Base-by-base conservation (phyloP, 106 monocot species). In the Posidonia australis region DNA sequence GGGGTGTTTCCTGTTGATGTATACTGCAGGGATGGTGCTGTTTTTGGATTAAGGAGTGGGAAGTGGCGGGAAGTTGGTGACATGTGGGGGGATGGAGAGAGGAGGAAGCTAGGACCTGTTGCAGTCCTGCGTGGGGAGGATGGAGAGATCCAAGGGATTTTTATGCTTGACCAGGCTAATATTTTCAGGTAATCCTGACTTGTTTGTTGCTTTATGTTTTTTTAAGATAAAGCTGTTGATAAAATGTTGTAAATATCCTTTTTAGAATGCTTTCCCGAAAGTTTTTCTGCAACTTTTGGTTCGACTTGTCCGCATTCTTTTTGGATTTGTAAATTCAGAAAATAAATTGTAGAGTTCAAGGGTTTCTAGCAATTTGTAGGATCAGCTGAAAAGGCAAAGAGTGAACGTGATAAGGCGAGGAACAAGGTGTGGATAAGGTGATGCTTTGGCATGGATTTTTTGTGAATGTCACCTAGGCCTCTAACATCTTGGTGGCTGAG, bases 71-170 rank as follows among this genome's bases (percentile, higher is more conserved):
- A 79, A 66, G 70, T 89, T 52, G 89, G 77, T 58, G 83, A 79
- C 21, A 94, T 89, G 89, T 94, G 89, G 89, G 68, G 66, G 45
- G 89, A 74, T 62, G 77, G 81, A 54, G 86, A 94, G 83, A 77
- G 89, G 59, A 51, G 67, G 75, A 78, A 67, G 54, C 78, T 94
- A 10, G 93, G 86, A 5, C 60, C 61, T 2, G 79, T 94, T 46
- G 86, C 59, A 5, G 81, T 77, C 7, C 49, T 89, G 22, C 77
- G 82, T 9, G 81, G 67, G 19, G 74, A 64, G 9, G 71, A 76
- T 74, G 83, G 79, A 28, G 58, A 51, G 52, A 70, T 24, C 4
- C 54, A 60, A 5, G 76, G 14, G 13, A 69, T 94, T 13, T 94
- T 79, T 77, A 94, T 89, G 93, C 80, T 94, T 21, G 89, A 86